Percentiles rank a stretch among this genome's conserved stretches.
Evolutionary conservation across 805 yeast species (phyloP).

Genomic region (Zygoascus tannicola): DNA sequence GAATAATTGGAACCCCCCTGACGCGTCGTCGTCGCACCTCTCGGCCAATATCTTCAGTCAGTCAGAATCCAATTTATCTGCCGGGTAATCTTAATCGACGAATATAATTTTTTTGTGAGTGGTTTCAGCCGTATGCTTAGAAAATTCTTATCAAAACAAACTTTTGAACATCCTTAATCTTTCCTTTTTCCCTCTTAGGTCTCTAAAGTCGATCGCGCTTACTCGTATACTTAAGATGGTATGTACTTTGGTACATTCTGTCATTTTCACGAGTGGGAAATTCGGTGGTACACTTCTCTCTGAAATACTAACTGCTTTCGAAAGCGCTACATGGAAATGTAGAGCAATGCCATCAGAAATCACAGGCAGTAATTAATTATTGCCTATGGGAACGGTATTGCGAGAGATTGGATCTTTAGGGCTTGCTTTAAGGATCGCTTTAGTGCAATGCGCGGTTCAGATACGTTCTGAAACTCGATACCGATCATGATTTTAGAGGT

Average conservation of each 20-base stretch:
- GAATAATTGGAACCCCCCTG: too few relatives aligned
- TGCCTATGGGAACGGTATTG: constrained; percentile 18
- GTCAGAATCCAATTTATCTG: too few relatives aligned
- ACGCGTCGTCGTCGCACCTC: too few relatives aligned
- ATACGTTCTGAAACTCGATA: constrained; percentile 17
- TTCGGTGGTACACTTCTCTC: constrained; percentile 20
- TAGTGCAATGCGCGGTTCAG: constrained; percentile 22
- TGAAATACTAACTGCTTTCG: constrained; percentile 9
- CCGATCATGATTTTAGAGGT: constrained; percentile 18
- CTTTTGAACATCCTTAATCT: not conserved
- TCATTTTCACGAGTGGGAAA: constrained; percentile 18
- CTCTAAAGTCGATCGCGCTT: constrained; percentile 18
- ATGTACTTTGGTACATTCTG: too few relatives aligned
- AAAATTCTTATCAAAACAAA: too few relatives aligned
- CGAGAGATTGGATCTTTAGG: constrained; percentile 15
- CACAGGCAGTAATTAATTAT: constrained; percentile 4
- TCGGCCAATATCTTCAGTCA: too few relatives aligned
- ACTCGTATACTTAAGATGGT: constrained; percentile 16
- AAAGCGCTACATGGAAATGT: constrained; percentile 16
- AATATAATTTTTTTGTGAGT: too few relatives aligned
- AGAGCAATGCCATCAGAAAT: constrained; percentile 19
- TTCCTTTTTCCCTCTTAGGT: constrained; percentile 4
- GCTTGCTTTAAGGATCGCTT: constrained; percentile 9
- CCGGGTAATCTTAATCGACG: too few relatives aligned
- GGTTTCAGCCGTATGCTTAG: too few relatives aligned